Base-by-base conservation (phyloP, 2,329 filamentous ascomycete species). In the Phialocephala sp. region DNA sequence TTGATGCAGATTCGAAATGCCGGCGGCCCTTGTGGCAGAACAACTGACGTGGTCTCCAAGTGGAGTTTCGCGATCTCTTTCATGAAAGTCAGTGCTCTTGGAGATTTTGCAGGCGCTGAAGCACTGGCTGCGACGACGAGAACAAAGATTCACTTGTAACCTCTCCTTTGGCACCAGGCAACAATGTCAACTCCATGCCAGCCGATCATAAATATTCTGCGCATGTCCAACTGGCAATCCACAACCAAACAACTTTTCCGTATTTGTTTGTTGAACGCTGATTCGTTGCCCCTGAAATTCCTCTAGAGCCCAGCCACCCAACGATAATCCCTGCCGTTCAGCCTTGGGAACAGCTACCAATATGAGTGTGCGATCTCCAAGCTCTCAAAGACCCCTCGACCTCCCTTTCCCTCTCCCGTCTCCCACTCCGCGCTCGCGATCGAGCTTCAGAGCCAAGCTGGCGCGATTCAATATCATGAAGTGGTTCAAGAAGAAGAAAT, bases 401-500 rank as follows among this genome's bases (percentile, higher is more conserved):
- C 39, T 27, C 50, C 56, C 59, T 37, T 39, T 62, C 35, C 54
- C 43, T 55, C 20, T 35, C 39, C 35, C 27, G 58, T 24, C 47
- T 58, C 59, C 27, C 14, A 27, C 50, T 1, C 22, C 50, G 9
- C 22, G 50, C 58, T 59, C 52, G 35, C 59, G 63, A 45, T 45
- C 20, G 39, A 32, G 35, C 41, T 52, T 60, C 39, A 72, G 60
- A 68, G 63, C 36, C 66, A 72, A 69, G 32, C 67, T 74, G 70
- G 69, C 71, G 54, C 69, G 68, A 59, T 67, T 71, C 67, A 68
- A 32, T 65, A 69, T 70, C 65, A 74, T 74, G 73, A 72, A 71
- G 66, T 74, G 70, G 70, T 73, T 73, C 60, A 69, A 66, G 57
- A 73, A 60, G 54, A 73, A 71, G 62, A 65, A 59, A 18, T 35